Evolutionary conservation across 2,329 filamentous ascomycete genomes (phyloP).

Genomic region (Metarhizium rileyi): DNA sequence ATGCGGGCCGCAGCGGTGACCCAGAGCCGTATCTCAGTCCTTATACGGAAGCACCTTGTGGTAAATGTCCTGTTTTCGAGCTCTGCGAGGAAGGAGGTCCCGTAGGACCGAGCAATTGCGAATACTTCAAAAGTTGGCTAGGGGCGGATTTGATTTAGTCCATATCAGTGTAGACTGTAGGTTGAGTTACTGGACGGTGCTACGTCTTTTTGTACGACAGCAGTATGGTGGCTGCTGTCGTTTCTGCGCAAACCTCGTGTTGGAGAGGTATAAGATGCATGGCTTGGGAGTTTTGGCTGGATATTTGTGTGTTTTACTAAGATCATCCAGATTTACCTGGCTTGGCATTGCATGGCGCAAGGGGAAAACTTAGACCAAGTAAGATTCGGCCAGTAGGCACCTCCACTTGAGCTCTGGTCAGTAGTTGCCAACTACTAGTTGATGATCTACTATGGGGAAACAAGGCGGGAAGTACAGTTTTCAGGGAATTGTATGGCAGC

Average conservation of each 20-base stretch:
- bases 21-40: constrained; percentile 51
- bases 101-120: constrained; percentile 80
- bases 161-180: neutral
- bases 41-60: constrained; percentile 82
- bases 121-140: constrained; percentile 86
- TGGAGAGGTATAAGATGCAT: constrained; percentile 10
- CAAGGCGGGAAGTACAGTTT: neutral
- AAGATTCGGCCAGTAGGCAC: neutral
- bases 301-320: neutral
- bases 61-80: constrained; percentile 84
- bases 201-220: neutral
- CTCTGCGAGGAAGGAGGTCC: constrained; percentile 86
- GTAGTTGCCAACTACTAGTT: too few relatives aligned
- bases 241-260: neutral
- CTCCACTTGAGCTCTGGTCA: neutral
- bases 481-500: neutral
- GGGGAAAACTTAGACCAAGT: neutral
- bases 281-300: constrained; percentile 11
- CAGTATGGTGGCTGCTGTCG: neutral
- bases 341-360: neutral
- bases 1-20: constrained; percentile 26
- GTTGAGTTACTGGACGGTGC: neutral
- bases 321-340: neutral
- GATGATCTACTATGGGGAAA: neutral
- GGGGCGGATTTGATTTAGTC: constrained; percentile 25